A percentile compares a stretch with the other conserved stretches of the same genome.
Conservation (phyloP, 495 filamentous ascomycete species). For the Aspergillus egyptiacus region DNA sequence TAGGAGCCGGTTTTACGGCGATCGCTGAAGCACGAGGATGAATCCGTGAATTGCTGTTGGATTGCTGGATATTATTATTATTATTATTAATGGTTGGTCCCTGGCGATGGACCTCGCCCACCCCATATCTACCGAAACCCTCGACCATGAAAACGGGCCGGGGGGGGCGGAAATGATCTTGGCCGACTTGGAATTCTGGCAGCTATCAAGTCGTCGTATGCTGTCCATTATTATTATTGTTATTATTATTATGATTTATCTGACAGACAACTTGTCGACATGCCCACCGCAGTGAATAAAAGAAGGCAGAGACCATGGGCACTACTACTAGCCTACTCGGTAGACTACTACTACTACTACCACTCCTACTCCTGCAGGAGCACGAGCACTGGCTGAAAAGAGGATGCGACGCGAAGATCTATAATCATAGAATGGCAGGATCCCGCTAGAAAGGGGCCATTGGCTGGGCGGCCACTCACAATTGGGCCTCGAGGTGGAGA, state of each 20-base stretch:
- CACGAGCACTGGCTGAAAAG: background rate
- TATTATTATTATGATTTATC: too few relatives aligned
- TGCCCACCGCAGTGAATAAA: background rate
- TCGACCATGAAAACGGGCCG: too few relatives aligned
- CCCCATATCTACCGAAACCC: too few relatives aligned
- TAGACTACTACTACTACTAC: background rate
- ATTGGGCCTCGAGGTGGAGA: constrained; percentile 5
- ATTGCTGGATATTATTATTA: too few relatives aligned
- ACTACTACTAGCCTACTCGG: too few relatives aligned
- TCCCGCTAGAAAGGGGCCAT: constrained; percentile 1
- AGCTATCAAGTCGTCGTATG: too few relatives aligned
- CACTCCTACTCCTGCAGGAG: background rate
- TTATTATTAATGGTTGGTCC: too few relatives aligned
- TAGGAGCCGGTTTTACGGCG: background rate
- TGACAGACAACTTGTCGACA: background rate
- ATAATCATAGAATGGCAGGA: constrained; percentile 6
- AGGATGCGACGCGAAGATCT: background rate
- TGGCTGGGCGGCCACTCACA: constrained; percentile 10
- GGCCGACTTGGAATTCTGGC: too few relatives aligned
- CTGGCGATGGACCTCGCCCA: too few relatives aligned
- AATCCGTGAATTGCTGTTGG: too few relatives aligned
- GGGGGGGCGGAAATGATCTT: too few relatives aligned
- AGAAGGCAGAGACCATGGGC: background rate
- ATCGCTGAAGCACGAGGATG: background rate
- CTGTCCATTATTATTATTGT: too few relatives aligned